These are phyloP conservation scores for Halteria grandinella DNA, from an alignment of 73 alveolate genomes.

Conservation along the genomic window DNA sequence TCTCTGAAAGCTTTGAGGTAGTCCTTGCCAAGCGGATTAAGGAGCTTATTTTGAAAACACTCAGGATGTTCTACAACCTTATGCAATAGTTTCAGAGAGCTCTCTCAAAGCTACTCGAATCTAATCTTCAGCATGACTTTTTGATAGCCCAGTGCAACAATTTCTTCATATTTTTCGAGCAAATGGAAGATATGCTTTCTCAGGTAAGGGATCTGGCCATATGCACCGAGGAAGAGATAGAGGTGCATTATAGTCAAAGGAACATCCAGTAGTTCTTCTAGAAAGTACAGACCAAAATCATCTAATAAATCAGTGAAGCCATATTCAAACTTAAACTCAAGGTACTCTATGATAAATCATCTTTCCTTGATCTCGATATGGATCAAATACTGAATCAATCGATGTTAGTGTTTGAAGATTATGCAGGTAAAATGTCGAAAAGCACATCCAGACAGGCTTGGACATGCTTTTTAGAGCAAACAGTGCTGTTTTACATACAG, in stretches of 20 bases:
- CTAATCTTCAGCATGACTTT: conserved; percentile 30
- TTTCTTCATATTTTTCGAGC: conserved; percentile 61
- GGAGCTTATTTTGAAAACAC: conserved; percentile 53
- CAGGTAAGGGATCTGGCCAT: not conserved
- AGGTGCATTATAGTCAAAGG: conserved; percentile 21
- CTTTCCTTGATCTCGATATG: conserved; percentile 61
- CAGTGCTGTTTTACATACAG: conserved; percentile 62
- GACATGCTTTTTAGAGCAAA: conserved; percentile 51
- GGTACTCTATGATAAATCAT: not conserved
- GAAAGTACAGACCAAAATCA: conserved; percentile 27
- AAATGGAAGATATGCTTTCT: conserved; percentile 32
- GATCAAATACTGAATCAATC: conserved; percentile 55
- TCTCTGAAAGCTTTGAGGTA: conserved; percentile 52
- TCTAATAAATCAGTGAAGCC: conserved; percentile 4
- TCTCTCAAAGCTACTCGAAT: conserved; percentile 25
- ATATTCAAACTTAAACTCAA: conserved; percentile 30
- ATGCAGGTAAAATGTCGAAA: conserved; percentile 56
- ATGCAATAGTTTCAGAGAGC: conserved; percentile 56
- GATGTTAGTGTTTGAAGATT: conserved; percentile 41
- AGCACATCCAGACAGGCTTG: conserved; percentile 52
- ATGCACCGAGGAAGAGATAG: conserved; percentile 50
- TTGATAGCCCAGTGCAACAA: conserved; percentile 67
- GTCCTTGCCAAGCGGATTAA: conserved; percentile 52
- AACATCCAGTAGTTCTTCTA: conserved; percentile 5
- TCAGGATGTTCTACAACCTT: conserved; percentile 44